Conservation (phyloP, 2,329 filamentous ascomycete species). For the Orbilia brochopaga region DNA sequence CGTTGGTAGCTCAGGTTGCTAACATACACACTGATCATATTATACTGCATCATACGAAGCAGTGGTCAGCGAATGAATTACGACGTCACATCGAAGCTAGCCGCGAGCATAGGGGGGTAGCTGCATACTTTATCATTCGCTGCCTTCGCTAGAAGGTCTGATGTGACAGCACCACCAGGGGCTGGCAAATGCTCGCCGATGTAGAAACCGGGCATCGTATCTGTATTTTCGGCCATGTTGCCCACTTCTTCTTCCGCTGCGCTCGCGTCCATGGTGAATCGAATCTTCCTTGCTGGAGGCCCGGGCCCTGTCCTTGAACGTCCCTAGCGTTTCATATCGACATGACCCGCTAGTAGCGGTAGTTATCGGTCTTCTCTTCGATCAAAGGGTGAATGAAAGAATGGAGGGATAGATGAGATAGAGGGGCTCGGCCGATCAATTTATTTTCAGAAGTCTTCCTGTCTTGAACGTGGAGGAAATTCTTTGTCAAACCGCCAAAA, state of each 20-base stretch:
- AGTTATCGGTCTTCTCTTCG: neutral
- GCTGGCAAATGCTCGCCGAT: slow-evolving; percentile 50
- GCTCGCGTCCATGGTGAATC: neutral
- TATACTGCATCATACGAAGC: slow-evolving; percentile 65
- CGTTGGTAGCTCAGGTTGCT: slow-evolving; percentile 75
- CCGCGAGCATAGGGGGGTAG: neutral
- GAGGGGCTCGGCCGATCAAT: neutral
- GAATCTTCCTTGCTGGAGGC: slow-evolving; percentile 1
- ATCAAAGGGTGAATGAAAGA: neutral
- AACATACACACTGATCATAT: slow-evolving; percentile 78
- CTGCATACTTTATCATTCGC: slow-evolving; percentile 20
- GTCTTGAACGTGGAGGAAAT: neutral
- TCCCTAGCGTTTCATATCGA: slow-evolving; percentile 36
- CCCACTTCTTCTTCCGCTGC: slow-evolving; percentile 10
- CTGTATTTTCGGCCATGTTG: slow-evolving; percentile 24
- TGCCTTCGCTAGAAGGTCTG: slow-evolving; percentile 24
- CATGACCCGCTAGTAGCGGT: neutral
- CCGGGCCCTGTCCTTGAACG: slow-evolving; percentile 3
- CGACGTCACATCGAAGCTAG: neutral
- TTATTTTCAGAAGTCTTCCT: neutral
- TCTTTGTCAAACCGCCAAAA: neutral
- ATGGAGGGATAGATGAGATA: no score
- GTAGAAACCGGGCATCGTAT: slow-evolving; percentile 21
- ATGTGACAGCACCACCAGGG: slow-evolving; percentile 27
- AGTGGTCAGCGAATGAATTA: neutral